A percentile compares a stretch with the other conserved stretches of the same genome.
Evolutionary conservation across 176 grass and related monocot genomes (phyloP).

Genomic region (Ensete glaucum): DNA sequence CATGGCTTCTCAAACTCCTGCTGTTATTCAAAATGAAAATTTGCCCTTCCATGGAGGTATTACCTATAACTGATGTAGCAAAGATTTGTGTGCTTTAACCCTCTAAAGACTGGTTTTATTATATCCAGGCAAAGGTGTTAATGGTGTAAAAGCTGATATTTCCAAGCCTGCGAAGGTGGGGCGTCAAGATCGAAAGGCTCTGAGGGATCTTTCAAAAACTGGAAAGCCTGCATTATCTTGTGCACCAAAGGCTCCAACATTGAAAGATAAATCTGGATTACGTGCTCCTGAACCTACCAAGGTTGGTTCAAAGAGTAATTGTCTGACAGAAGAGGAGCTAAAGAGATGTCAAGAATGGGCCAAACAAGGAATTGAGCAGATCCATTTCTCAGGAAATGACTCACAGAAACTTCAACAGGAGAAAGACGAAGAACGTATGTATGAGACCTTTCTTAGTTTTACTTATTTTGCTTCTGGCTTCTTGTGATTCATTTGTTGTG

Average conservation of each 20-base stretch:
- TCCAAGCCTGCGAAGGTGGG: not conserved
- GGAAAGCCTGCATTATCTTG: not conserved
- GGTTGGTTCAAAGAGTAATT: not conserved
- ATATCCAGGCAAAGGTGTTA: constrained; percentile 7
- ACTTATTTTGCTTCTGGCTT: not conserved
- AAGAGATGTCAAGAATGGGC: constrained; percentile 16
- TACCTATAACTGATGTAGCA: not conserved
- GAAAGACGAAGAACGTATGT: constrained; percentile 9
- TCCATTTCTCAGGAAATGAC: constrained; percentile 17
- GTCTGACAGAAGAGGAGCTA: constrained; percentile 14
- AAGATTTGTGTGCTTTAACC: not conserved
- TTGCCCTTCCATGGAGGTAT: constrained; percentile 16
- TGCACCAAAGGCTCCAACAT: not conserved
- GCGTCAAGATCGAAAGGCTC: constrained; percentile 6
- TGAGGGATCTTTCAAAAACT: constrained; percentile 19
- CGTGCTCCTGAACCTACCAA: not conserved
- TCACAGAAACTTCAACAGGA: constrained; percentile 1
- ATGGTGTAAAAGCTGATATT: not conserved
- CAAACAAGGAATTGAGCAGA: constrained; percentile 14
- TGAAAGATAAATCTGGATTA: constrained; percentile 10
- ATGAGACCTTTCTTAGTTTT: not conserved
- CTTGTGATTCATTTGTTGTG: not conserved
- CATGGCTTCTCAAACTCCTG: constrained; percentile 8
- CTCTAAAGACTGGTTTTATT: not conserved
- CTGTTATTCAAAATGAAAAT: constrained; percentile 19